Evolutionary conservation across 768 basidiomycete species (phyloP), one percentile per base, ranked within the genome.

Genomic region (Pleurotus citrinopileatus): DNA sequence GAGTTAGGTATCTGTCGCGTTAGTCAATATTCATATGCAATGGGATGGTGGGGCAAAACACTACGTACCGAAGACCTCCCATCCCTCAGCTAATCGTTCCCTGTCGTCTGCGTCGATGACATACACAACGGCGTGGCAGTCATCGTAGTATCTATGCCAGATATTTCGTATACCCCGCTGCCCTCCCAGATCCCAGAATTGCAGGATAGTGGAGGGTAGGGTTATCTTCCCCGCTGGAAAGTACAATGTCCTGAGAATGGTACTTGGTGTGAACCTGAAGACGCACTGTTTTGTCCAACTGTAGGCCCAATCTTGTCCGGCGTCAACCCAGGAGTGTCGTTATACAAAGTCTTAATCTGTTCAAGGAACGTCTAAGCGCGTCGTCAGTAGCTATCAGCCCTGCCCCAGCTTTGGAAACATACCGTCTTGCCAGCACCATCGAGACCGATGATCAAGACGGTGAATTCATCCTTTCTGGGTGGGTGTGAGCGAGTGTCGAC

Each of bases 161-260:
- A 99, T 96, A 29, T 85, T 87, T 25, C 96, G 81, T 36, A 99
- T 96, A 20, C 95, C 94, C 1, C 88, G 77, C 65, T 98, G 96
- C 0, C 96, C 96, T 9, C 97, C 96, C 8, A 99, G 78, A 65
- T 99, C 97, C 85, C 94, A 97, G 77, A 98, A 98, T 64, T 93
- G 91, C 23, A 98, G 82, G 25, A 96, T 89, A 0, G 94, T 94
- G 0, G 94, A 96, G 0, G 97, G 93, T 3, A 99, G 79, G 0
- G 85, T 86, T 55, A 98, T 94, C 66, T 91, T 92, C 34, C 96
- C 97, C 68, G 90, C 96, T 97, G 25, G 20, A 40, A 17, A 40
- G 62, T 25, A 42, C n/a, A 47, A 10, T 51, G 23, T 12, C 26
- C 23, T 52, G 12, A 42, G 29, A 25, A 27, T 12, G 5, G 19